Evolutionary conservation across 441 rosid species (phyloP), one percentile per base, ranked within the genome.

Genomic region (Euphorbia corollata): DNA sequence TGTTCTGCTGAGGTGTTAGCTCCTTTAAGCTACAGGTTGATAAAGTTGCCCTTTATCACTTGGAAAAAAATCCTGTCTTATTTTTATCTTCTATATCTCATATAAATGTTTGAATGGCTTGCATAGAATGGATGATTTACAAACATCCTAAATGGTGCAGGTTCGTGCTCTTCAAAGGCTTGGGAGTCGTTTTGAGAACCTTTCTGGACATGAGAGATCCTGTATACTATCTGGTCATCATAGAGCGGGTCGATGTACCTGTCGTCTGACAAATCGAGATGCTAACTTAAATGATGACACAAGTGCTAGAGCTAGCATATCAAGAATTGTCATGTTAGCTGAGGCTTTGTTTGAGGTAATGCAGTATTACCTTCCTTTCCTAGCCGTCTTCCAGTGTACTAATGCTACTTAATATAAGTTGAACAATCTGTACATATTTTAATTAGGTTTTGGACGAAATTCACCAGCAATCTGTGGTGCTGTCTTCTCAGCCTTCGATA

Each of bases 361-460:
- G 61, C 61, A 51, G 51, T 59, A 10, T 48, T 60, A 15, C 18
- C 45, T 57, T 36, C 23, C 41, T 8, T 16, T 30, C 3, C 36
- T 51, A n/a, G n/a, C n/a, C n/a, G n/a, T n/a, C n/a, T n/a, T n/a
- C n/a, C n/a, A n/a, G n/a, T n/a, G n/a, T n/a, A n/a, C n/a, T n/a
- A n/a, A n/a, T n/a, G n/a, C n/a, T n/a, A n/a, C n/a, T n/a, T n/a
- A n/a, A n/a, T 45, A 12, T 67, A 73, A 59, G 79, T 78, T 82
- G 65, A 81, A 60, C 65, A 23, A 77, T 38, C 27, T 55, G 56
- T 53, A 36, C 47, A 34, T 77, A 68, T 23, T 64, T 75, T 78
- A 68, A 72, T 71, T 81, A 94, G 99, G 99, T 91, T 79, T 90
- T 94, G 86, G 99, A 94, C 86, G 99, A 94, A 80, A 89, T 94